These are phyloP conservation scores for Cadophora sp. DNA, from an alignment of 2,329 filamentous ascomycete species.

Conservation along the genomic window DNA sequence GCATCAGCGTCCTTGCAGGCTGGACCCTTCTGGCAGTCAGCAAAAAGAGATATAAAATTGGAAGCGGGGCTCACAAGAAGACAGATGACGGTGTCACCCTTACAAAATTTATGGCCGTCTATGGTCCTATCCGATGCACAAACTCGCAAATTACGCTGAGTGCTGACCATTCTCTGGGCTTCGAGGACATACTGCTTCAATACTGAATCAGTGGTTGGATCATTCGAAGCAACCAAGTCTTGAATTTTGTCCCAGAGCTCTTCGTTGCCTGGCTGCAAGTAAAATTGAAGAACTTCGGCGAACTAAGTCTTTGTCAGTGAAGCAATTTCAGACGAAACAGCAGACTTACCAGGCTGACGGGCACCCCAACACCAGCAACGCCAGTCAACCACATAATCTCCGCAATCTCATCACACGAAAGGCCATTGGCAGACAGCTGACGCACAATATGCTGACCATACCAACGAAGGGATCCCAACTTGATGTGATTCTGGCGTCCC, in stretches of 20 bases:
- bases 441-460: slow-evolving; percentile 71
- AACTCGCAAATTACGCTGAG: slow-evolving; percentile 2
- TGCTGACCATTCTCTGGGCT: slow-evolving; percentile 15
- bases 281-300: slow-evolving; percentile 21
- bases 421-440: slow-evolving; percentile 65
- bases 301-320: slow-evolving; percentile 7
- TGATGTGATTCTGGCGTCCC: slow-evolving; percentile 34
- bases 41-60: background rate
- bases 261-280: slow-evolving; percentile 11
- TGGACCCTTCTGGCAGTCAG: background rate
- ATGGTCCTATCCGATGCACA: background rate
- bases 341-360: slow-evolving; percentile 15
- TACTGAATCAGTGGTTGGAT: slow-evolving; percentile 9
- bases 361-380: slow-evolving; percentile 12
- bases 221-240: slow-evolving; percentile 47
- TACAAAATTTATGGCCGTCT: background rate
- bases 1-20: slow-evolving; percentile 11
- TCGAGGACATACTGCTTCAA: slow-evolving; percentile 19
- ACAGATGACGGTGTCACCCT: background rate
- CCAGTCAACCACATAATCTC: slow-evolving; percentile 43
- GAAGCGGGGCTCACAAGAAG: background rate
- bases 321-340: background rate
- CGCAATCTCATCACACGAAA: slow-evolving; percentile 64
- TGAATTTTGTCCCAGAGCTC: slow-evolving; percentile 19
- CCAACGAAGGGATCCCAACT: slow-evolving; percentile 42